Evolutionary conservation across 179 eudicot genomes (phyloP).

Genomic region (Drosera spatulata): DNA sequence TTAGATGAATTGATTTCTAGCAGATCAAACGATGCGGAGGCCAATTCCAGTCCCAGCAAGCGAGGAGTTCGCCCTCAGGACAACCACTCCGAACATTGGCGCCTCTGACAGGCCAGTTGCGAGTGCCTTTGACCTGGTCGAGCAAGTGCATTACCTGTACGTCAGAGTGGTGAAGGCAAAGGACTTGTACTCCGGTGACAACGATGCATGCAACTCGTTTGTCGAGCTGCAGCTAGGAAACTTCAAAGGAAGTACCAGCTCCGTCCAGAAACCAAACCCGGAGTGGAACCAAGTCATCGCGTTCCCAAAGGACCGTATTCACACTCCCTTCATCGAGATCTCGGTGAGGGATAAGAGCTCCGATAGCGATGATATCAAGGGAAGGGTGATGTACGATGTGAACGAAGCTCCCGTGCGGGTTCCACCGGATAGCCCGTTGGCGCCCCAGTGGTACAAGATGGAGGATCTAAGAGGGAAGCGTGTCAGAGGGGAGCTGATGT

Average conservation of each 20-base stretch:
- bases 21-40: slow-evolving; percentile 6
- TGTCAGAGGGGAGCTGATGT: slow-evolving; percentile 39
- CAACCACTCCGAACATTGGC: slow-evolving; percentile 35
- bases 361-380: slow-evolving; percentile 21
- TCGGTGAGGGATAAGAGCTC: slow-evolving; percentile 17
- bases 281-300: slow-evolving; percentile 59
- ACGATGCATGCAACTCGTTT: slow-evolving; percentile 19
- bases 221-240: slow-evolving; percentile 50
- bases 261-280: slow-evolving; percentile 21
- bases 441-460: slow-evolving; percentile 56
- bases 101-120: slow-evolving; percentile 19
- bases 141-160: slow-evolving; percentile 55
- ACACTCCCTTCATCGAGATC: slow-evolving; percentile 29
- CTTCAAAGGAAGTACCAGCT: slow-evolving; percentile 25
- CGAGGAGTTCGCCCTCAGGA: slow-evolving; percentile 35
- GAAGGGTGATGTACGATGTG: slow-evolving; percentile 29
- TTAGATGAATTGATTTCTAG: neutral
- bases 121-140: slow-evolving; percentile 45
- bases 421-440: slow-evolving; percentile 67
- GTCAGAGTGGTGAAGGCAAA: slow-evolving; percentile 41
- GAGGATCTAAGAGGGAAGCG: slow-evolving; percentile 18
- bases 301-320: slow-evolving; percentile 38
- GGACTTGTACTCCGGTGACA: slow-evolving; percentile 16
- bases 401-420: slow-evolving; percentile 40
- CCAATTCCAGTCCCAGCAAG: slow-evolving; percentile 5